phyloP scores from a whole-genome alignment of 441 rosid genomes.

The Hura crepitans region DNA sequence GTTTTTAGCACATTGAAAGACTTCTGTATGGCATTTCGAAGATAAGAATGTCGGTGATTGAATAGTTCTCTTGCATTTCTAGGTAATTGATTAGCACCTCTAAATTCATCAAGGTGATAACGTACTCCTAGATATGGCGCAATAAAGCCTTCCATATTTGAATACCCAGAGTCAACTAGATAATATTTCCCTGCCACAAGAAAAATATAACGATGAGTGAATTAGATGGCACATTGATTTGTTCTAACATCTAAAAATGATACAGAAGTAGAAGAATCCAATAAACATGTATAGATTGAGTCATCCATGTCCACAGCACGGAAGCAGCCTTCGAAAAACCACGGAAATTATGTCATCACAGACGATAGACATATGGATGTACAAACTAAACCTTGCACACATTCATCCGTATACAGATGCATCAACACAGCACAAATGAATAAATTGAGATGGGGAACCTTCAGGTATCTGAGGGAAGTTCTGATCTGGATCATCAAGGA shows the following conservation, averaged over 20 bases:
- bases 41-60: slow-evolving; percentile 70
- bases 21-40: slow-evolving; percentile 48
- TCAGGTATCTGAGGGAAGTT: slow-evolving; percentile 69
- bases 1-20: slow-evolving; percentile 54
- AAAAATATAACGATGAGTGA: neutral
- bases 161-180: slow-evolving; percentile 65
- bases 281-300: neutral
- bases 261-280: neutral
- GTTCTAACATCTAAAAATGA: neutral
- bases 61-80: slow-evolving; percentile 63
- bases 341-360: neutral
- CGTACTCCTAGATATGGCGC: slow-evolving; percentile 69
- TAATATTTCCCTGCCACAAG: slow-evolving; percentile 60
- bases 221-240: slow-evolving; percentile 3
- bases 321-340: neutral
- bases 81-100: slow-evolving; percentile 65
- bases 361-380: neutral
- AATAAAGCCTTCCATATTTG: slow-evolving; percentile 60
- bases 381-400: neutral
- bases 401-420: neutral
- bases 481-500: slow-evolving; percentile 69
- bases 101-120: slow-evolving; percentile 49
- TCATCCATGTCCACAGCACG: neutral
- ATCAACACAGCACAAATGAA: neutral
- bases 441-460: slow-evolving; percentile 36